Conservation (phyloP, 768 basidiomycete genomes). For the Boletus coccyginus region DNA sequence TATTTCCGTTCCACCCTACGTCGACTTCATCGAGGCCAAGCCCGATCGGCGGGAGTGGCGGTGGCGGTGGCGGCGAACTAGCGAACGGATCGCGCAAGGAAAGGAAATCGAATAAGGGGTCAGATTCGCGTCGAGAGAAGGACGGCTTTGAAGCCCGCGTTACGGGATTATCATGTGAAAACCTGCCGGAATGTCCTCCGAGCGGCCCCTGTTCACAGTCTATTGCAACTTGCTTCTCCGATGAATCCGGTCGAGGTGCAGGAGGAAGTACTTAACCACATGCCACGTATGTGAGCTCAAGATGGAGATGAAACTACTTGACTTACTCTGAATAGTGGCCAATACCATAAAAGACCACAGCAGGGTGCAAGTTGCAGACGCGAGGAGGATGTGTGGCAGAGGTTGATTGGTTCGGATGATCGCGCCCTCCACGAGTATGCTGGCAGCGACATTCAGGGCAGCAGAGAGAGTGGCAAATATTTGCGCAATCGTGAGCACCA, state of each 20-base stretch:
- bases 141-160: conserved; percentile 17
- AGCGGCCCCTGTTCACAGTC: neutral
- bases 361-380: conserved; percentile 17
- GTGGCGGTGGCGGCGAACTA: conserved; percentile 32
- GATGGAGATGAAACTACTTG: neutral
- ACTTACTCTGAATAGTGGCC: conserved; percentile 24
- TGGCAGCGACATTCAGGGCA: conserved; percentile 17
- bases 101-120: conserved; percentile 32
- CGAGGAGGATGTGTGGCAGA: conserved; percentile 14
- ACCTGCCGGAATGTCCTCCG: neutral
- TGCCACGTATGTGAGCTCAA: neutral
- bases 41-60: conserved; percentile 26
- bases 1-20: conserved; percentile 23
- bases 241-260: neutral
- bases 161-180: neutral
- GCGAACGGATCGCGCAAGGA: conserved; percentile 34
- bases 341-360: conserved; percentile 25
- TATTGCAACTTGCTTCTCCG: conserved; percentile 6
- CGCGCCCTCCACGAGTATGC: conserved; percentile 3
- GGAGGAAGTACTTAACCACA: conserved; percentile 21
- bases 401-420: neutral
- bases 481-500: conserved; percentile 21
- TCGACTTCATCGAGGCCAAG: conserved; percentile 30
- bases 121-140: conserved; percentile 21
- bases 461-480: conserved; percentile 23